Percentiles rank a stretch among this genome's conserved stretches.
Evolutionary conservation across 192 early-diverging fungal genomes (phyloP).

Genomic region (Spizellomyces punctatus): DNA sequence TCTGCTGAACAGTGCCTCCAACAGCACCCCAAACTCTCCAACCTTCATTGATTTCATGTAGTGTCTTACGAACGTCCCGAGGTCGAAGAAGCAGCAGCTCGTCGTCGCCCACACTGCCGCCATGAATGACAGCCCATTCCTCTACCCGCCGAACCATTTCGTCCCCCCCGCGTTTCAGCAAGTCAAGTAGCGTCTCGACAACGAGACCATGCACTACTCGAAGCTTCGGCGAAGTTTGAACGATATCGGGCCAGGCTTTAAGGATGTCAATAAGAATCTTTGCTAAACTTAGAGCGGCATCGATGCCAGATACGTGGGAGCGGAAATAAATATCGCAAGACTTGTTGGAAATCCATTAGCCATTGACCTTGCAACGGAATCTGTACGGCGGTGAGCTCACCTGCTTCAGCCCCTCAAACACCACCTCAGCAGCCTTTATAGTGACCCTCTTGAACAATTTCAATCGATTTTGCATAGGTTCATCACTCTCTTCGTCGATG

Average conservation of each 20-base stretch:
- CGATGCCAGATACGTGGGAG: constrained; percentile 10
- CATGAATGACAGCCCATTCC: constrained; percentile 20
- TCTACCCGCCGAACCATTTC: constrained; percentile 24
- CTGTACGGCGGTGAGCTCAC: not conserved
- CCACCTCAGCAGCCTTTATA: not conserved
- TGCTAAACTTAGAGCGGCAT: constrained; percentile 32
- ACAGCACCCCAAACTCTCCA: constrained; percentile 44
- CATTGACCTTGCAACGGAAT: too few relatives aligned
- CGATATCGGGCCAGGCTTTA: constrained; percentile 29
- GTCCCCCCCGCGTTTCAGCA: constrained; percentile 17
- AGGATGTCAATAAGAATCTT: constrained; percentile 26
- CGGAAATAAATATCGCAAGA: constrained; percentile 18
- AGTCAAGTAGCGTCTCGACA: constrained; percentile 9
- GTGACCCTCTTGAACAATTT: constrained; percentile 6
- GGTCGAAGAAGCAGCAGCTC: constrained; percentile 1
- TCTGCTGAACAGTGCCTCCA: constrained; percentile 36
- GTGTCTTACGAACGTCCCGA: constrained; percentile 1
- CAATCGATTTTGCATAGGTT: not conserved
- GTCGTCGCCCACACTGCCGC: constrained; percentile 17
- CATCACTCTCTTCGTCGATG: constrained; percentile 8
- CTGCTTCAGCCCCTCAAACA: constrained; percentile 21
- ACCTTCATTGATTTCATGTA: constrained; percentile 35
- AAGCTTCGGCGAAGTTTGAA: constrained; percentile 6
- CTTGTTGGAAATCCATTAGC: too few relatives aligned
- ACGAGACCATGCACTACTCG: constrained; percentile 26